phyloP scores from a whole-genome alignment of 192 early-diverging fungal species.

The Phlyctochytrium arcticum region DNA sequence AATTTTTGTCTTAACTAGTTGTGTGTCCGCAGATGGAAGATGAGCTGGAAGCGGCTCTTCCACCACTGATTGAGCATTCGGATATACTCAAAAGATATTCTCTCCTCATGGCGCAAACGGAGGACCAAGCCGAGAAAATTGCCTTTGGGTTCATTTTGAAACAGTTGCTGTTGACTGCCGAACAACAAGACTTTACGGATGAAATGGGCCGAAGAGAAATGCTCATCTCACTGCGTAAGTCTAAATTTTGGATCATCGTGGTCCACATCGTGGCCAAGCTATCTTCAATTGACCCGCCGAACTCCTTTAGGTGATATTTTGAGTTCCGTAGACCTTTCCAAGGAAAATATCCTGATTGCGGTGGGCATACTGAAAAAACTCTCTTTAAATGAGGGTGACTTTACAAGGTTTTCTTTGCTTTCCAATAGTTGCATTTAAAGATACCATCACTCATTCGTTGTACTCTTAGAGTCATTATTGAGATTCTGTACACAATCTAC shows the following conservation, averaged over 20 bases:
- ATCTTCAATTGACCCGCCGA: background rate
- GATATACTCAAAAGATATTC: constrained; percentile 32
- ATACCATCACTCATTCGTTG: background rate
- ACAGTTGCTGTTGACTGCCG: constrained; percentile 74
- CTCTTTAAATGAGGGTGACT: constrained; percentile 77
- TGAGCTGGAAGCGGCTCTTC: constrained; percentile 19
- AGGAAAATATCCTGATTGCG: constrained; percentile 72
- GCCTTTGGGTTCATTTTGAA: constrained; percentile 64
- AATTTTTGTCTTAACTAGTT: background rate
- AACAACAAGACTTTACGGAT: constrained; percentile 78
- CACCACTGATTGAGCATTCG: constrained; percentile 6
- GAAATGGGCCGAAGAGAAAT: constrained; percentile 84
- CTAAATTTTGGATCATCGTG: too few relatives aligned
- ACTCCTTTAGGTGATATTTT: constrained; percentile 74
- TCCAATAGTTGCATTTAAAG: background rate
- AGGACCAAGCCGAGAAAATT: constrained; percentile 41
- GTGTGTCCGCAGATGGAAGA: constrained; percentile 13
- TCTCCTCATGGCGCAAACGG: constrained; percentile 46
- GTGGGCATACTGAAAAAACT: constrained; percentile 72
- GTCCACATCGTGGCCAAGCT: too few relatives aligned
- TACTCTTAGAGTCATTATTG: constrained; percentile 17
- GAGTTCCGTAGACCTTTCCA: constrained; percentile 67
- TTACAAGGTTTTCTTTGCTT: constrained; percentile 51
- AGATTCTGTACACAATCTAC: constrained; percentile 21
- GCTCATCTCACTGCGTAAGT: constrained; percentile 68